Evolutionary conservation across 1,284 basidiomycete species (phyloP).

Genomic region (Trichosporon sp.): DNA sequence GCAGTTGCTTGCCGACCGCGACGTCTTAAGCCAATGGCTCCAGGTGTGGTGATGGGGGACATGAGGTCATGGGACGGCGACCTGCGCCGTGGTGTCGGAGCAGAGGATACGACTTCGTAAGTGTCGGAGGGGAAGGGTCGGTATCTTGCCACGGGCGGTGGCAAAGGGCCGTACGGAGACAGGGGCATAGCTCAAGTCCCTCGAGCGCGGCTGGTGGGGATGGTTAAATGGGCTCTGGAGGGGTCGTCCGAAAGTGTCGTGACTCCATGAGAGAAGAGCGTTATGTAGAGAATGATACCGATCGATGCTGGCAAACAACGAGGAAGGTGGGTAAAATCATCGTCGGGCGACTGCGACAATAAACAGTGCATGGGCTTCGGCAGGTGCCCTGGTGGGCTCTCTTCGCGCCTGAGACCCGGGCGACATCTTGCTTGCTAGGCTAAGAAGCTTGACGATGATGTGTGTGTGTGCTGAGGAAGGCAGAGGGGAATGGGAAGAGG

Average conservation of each 20-base stretch:
- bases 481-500: background rate
- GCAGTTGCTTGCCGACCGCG: slow-evolving; percentile 38
- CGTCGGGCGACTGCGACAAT: background rate
- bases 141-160: background rate
- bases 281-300: slow-evolving; percentile 7
- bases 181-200: background rate
- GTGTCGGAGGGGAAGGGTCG: slow-evolving; percentile 10
- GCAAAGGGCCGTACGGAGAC: slow-evolving; percentile 12
- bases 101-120: background rate
- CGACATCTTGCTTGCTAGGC: background rate
- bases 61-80: slow-evolving; percentile 18
- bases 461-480: background rate
- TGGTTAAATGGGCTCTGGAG: background rate
- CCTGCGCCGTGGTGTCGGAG: slow-evolving; percentile 5
- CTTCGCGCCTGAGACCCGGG: slow-evolving; percentile 13
- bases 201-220: background rate
- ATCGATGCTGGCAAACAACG: background rate
- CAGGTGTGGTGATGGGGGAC: slow-evolving; percentile 19
- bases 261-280: background rate
- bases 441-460: background rate
- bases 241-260: background rate
- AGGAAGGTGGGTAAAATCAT: slow-evolving; percentile 5
- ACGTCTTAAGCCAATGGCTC: slow-evolving; percentile 19
- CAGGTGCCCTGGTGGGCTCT: slow-evolving; percentile 25
- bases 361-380: background rate